Evolutionary conservation across 2,329 filamentous ascomycete species (phyloP).

Genomic region (Colletotrichum cuscutae): DNA sequence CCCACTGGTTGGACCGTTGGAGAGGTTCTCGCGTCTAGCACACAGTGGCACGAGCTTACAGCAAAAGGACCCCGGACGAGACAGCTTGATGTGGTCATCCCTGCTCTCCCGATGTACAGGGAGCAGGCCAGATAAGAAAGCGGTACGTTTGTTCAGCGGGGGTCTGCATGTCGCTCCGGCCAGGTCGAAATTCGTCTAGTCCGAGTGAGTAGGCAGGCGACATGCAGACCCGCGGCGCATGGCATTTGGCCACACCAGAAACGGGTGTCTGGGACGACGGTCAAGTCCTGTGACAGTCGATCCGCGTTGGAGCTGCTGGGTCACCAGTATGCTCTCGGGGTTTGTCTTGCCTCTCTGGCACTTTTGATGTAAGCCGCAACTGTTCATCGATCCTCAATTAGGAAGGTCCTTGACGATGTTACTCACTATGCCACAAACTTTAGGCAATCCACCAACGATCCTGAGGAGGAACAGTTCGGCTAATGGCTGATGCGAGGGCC

Average conservation of each 20-base stretch:
- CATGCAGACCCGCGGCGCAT: background rate
- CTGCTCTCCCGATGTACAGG: background rate
- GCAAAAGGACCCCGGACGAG: background rate
- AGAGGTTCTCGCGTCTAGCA: background rate
- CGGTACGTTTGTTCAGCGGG: conserved; percentile 14
- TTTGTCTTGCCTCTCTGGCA: background rate
- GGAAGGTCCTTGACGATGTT: conserved; percentile 4
- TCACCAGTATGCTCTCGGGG: background rate
- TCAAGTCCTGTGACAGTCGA: background rate
- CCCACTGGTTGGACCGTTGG: background rate
- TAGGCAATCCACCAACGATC: background rate
- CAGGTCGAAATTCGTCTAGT: background rate
- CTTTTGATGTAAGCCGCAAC: conserved; percentile 22
- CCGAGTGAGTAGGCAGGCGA: no score
- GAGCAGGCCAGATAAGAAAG: background rate
- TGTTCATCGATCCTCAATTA: conserved; percentile 8
- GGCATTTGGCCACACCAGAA: background rate
- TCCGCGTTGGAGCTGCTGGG: background rate
- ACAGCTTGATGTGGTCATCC: background rate
- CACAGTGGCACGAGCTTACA: background rate
- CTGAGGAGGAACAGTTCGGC: background rate
- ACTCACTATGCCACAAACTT: background rate
- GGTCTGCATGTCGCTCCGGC: background rate
- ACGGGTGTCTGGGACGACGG: background rate
- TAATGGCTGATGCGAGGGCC: background rate